phyloP scores from a whole-genome alignment of 768 basidiomycete genomes.

The Antrodiella citrinella region DNA sequence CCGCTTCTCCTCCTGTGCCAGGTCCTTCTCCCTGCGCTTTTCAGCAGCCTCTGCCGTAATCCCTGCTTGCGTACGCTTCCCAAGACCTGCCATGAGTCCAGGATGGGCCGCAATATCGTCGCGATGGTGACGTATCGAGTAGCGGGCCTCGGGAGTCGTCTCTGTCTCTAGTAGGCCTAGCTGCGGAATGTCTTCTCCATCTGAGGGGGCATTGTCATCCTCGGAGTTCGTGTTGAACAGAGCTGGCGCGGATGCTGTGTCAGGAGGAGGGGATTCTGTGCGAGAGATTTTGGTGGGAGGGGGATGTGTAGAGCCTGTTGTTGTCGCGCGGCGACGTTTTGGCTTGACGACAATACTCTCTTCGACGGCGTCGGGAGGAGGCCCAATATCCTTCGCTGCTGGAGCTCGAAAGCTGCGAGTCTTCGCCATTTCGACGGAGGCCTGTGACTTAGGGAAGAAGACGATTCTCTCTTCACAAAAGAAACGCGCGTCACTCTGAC shows the following conservation, averaged over 20 bases:
- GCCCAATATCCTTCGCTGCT: background rate
- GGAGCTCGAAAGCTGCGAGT: background rate
- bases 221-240: background rate
- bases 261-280: background rate
- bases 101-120: too few species aligned
- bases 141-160: background rate
- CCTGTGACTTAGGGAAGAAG: background rate
- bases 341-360: too few species aligned
- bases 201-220: background rate
- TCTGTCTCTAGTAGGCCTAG: background rate
- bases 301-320: background rate
- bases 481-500: background rate
- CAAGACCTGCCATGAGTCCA: background rate
- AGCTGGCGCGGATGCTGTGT: background rate
- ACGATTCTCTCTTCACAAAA: too few species aligned
- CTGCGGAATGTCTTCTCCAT: background rate
- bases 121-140: background rate
- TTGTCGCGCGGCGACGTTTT: background rate
- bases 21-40: too few species aligned
- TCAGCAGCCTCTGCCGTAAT: too few species aligned
- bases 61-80: background rate
- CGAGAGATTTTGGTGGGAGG: background rate
- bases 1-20: too few species aligned
- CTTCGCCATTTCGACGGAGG: background rate
- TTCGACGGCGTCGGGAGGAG: background rate